Evolutionary conservation across 2,329 filamentous ascomycete genomes (phyloP).

Genomic region (Botrytis cinerea): DNA sequence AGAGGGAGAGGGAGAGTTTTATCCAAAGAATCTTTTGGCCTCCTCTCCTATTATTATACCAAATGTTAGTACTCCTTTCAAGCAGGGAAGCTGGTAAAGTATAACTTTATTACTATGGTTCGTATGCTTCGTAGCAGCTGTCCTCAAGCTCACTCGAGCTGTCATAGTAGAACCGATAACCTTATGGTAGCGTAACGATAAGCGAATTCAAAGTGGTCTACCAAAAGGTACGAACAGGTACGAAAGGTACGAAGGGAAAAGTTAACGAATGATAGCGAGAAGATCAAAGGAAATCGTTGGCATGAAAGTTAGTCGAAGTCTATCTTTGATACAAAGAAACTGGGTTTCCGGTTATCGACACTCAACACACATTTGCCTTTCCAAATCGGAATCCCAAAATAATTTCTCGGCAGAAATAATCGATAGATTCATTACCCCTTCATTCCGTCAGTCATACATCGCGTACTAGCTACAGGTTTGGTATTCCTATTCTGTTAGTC

Average conservation of each 20-base stretch:
- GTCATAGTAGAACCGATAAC: not conserved
- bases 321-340: not conserved
- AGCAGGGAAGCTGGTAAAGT: not conserved
- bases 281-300: not conserved
- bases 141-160: not conserved
- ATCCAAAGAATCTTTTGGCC: not conserved
- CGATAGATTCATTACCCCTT: not conserved
- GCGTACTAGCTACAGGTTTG: not conserved
- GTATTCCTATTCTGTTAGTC: not conserved
- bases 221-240: not conserved
- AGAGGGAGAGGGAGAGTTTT: not conserved
- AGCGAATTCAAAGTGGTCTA: slow-evolving; percentile 10
- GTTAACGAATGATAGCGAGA: not conserved
- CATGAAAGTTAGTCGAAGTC: not conserved
- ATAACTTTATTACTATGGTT: not conserved
- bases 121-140: not conserved
- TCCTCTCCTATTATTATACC: not conserved
- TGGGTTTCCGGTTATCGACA: not conserved
- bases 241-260: not conserved
- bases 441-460: not conserved
- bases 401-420: not conserved
- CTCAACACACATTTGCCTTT: not conserved
- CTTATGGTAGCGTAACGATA: slow-evolving; percentile 10
- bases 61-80: not conserved
- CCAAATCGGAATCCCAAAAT: not conserved